Evolutionary conservation across 2,329 filamentous ascomycete species (phyloP).

Genomic region (Calonectria crousiana): DNA sequence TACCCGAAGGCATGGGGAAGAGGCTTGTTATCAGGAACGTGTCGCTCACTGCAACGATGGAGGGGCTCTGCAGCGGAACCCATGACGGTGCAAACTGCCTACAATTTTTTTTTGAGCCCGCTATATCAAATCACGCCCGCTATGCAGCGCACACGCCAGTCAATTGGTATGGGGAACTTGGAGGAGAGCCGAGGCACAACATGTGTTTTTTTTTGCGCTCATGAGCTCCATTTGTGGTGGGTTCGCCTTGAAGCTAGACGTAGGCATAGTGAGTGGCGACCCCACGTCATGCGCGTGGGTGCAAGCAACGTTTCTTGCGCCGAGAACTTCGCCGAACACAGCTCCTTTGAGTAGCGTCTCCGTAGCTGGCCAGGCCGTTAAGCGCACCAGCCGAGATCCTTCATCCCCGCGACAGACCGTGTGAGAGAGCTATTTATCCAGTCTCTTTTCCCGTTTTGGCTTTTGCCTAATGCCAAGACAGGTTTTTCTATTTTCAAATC

Average conservation of each 20-base stretch:
- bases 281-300: conserved; percentile 28
- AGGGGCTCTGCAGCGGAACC: background rate
- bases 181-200: background rate
- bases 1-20: background rate
- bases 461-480: conserved; percentile 1
- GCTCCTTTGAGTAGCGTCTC: conserved; percentile 26
- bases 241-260: background rate
- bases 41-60: background rate
- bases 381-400: conserved; percentile 24
- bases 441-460: background rate
- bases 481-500: background rate
- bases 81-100: background rate
- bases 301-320: conserved; percentile 30
- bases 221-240: background rate
- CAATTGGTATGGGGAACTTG: background rate
- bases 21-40: background rate
- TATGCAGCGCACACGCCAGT: background rate
- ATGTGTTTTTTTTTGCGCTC: background rate
- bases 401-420: background rate
- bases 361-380: conserved; percentile 16
- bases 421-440: conserved; percentile 20
- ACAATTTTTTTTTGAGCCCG: background rate
- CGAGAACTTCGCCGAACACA: conserved; percentile 44
- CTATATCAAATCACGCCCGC: background rate
- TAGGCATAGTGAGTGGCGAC: conserved; percentile 9